Conservation (phyloP, 495 filamentous ascomycete species). For the Xylaria grammica region DNA sequence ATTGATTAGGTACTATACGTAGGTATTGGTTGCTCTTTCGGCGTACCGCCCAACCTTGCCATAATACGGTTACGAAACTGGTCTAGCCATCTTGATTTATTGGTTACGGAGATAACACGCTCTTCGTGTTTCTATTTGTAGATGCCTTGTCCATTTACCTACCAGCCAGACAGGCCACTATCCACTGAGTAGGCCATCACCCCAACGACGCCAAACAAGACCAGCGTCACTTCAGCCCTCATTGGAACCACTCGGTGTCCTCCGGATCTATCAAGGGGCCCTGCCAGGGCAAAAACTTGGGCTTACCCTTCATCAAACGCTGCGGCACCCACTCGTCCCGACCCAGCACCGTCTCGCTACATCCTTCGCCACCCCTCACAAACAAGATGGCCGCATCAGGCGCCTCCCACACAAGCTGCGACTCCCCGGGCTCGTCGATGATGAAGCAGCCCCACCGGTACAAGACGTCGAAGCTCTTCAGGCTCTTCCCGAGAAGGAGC, state of each 20-base stretch:
- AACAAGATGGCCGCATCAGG: constrained; percentile 11
- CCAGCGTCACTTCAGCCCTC: neutral
- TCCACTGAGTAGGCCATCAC: too few species aligned
- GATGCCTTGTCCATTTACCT: too few species aligned
- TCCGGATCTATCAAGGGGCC: constrained; percentile 13
- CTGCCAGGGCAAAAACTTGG: constrained; percentile 16
- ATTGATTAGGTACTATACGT: too few species aligned
- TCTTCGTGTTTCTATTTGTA: too few species aligned
- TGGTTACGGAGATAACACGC: too few species aligned
- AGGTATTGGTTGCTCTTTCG: too few species aligned
- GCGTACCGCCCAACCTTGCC: too few species aligned
- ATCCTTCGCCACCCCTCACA: constrained; percentile 7
- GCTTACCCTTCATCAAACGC: constrained; percentile 1
- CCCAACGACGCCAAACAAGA: too few species aligned
- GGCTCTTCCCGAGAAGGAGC: constrained; percentile 1
- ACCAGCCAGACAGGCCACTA: too few species aligned
- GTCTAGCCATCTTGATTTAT: too few species aligned
- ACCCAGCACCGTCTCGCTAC: neutral
- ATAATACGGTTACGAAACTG: too few species aligned
- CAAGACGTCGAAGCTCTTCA: constrained; percentile 13
- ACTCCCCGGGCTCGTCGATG: neutral
- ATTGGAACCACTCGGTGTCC: constrained; percentile 10
- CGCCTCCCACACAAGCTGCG: constrained; percentile 1
- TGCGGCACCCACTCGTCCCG: constrained; percentile 1
- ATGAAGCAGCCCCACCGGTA: constrained; percentile 9